Evolutionary conservation across 2,329 filamentous ascomycete genomes (phyloP), one percentile per base, ranked within the genome.

Genomic region (Hypoxylon sp.): DNA sequence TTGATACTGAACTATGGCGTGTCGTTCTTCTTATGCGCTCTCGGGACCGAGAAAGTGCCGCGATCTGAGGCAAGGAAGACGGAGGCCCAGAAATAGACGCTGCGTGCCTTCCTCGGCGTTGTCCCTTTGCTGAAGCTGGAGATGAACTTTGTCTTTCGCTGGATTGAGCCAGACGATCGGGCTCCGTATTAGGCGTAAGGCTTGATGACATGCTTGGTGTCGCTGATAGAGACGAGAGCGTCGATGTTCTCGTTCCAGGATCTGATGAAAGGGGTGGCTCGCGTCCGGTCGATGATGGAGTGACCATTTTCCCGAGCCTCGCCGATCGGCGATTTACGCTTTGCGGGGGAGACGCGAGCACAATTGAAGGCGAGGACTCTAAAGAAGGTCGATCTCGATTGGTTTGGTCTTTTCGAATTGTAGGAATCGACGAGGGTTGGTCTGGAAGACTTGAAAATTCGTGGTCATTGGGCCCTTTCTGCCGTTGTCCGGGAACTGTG

Each of bases 1-100:
- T 81, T 11, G 85, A 86, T 13, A 80, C 76, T 0, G 81, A 83
- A 28, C 78, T 79, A n/a, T 71, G 75, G 65, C 55, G 75, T 59
- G 70, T 65, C 3, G 73, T 72, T 23, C 75, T 75, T 60, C 74
- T 74, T 17, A 74, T 48, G 46, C 64, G 75, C 25, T 77, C 74
- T 14, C 71, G 63, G 5, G 74, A 69, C 13, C 62, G 63, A 28
- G 68, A 67, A 45, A 63, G 63, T 1, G 72, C 73, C 48, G 77
- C 80, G 2, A 71, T 49, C 36, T 70, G 75, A 3, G 74, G 61
- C 11, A 74, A 59, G 9, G 69, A 71, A 3, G 71, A 45, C 6
- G 72, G 62, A 46, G 68, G 59, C n/a, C 55, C 55, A 23, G 65
- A 46, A 65, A 73, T 41, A 5, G 74, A 70, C n/a, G 71, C 69